Percentiles rank a stretch among this genome's conserved stretches.
Conservation (phyloP, 1,284 basidiomycete species). For the Porogramme epimiltina region DNA sequence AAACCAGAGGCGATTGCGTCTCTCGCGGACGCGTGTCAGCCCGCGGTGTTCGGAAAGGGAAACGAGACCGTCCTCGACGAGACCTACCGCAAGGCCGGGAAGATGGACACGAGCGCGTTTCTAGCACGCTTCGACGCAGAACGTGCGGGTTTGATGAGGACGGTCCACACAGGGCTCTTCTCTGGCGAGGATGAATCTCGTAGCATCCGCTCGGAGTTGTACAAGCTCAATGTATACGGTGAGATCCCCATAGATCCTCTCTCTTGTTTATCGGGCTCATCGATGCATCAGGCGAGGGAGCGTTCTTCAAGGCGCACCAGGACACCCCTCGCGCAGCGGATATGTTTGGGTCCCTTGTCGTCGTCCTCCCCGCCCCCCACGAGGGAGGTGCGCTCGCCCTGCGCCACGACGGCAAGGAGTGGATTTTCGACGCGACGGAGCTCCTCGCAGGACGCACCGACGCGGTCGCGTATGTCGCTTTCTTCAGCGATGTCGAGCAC, state of each 20-base stretch:
- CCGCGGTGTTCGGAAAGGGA: not conserved
- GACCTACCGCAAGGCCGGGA: constrained; percentile 14
- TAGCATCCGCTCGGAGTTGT: constrained; percentile 29
- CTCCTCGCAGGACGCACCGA: constrained; percentile 9
- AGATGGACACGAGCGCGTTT: constrained; percentile 27
- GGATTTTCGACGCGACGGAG: constrained; percentile 31
- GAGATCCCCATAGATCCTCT: not conserved
- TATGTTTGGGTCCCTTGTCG: constrained; percentile 48
- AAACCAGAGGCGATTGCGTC: not conserved
- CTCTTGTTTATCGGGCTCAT: not conserved
- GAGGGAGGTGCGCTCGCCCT: constrained; percentile 41
- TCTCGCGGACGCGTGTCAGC: not conserved
- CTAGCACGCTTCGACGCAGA: constrained; percentile 30
- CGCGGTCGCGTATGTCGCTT: constrained; percentile 35
- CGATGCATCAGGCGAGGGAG: constrained; percentile 30
- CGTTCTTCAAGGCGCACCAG: constrained; percentile 43
- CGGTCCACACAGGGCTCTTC: constrained; percentile 22
- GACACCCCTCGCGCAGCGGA: constrained; percentile 38
- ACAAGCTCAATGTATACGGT: constrained; percentile 39
- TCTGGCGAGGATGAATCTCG: constrained; percentile 18
- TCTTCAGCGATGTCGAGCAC: constrained; percentile 48
- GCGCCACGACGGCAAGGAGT: constrained; percentile 34
- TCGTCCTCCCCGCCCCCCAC: constrained; percentile 42
- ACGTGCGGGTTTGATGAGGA: constrained; percentile 22
- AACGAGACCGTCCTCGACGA: not conserved